Conservation (phyloP, 305 asterid genomes). For the Fraxinus sp. region DNA sequence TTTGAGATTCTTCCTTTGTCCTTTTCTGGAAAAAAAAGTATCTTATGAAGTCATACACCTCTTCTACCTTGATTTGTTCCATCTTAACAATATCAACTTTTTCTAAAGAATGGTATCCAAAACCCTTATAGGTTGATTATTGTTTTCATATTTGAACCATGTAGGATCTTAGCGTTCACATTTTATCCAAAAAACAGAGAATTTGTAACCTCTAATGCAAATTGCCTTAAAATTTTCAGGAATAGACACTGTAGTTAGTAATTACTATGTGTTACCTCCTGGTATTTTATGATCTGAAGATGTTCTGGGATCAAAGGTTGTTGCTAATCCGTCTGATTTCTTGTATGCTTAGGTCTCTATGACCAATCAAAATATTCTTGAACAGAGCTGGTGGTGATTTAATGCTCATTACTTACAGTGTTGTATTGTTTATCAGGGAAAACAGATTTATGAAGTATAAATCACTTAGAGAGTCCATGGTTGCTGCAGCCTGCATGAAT, state of each 20-base stretch:
- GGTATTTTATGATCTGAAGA: neutral
- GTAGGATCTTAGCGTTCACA: neutral
- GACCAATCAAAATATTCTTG: neutral
- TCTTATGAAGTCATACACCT: too few species aligned
- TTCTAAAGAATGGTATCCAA: neutral
- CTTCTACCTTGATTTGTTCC: too few species aligned
- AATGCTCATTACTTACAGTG: neutral
- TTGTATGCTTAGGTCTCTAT: neutral
- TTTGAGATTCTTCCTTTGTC: too few species aligned
- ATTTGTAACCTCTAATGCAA: neutral
- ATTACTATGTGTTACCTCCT: neutral
- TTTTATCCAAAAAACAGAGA: neutral
- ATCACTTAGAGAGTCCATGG: neutral
- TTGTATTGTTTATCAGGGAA: neutral
- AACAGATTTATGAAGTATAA: neutral
- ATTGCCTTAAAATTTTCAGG: neutral
- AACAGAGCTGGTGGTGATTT: neutral
- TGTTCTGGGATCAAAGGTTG: neutral
- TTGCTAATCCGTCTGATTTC: neutral
- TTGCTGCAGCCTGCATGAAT: neutral
- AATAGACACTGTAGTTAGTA: neutral
- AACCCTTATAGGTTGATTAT: neutral
- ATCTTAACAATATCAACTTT: neutral
- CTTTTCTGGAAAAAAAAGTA: too few species aligned
- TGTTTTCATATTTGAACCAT: neutral